Evolutionary conservation across 192 early-diverging fungal genomes (phyloP), one percentile per base, ranked within the genome.

Genomic region (Chytriomyces sp.): DNA sequence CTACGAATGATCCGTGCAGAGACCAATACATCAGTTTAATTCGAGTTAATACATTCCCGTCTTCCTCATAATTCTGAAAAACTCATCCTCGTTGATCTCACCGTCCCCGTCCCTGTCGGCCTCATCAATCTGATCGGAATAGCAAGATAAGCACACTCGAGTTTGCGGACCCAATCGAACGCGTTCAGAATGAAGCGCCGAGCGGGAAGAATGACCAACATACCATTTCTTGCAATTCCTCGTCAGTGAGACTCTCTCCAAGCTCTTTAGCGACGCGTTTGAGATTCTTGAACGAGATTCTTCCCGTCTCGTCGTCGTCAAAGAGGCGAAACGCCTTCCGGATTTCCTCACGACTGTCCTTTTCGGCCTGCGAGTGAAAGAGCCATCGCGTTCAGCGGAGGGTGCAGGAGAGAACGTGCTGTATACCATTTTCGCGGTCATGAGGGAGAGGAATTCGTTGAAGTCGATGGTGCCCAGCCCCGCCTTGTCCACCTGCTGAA

Each of bases 211-310:
- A n/a, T n/a, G n/a, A n/a, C n/a, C n/a, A n/a, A n/a, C n/a, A n/a
- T n/a, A n/a, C n/a, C 93, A 95, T 93, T 39, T 89, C 89, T 60
- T 91, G 81, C 7, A 93, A 60, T 68, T 95, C 91, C 57, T 89
- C 81, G 34, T 90, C 86, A 2, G 84, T 83, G 14, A 91, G 73
- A 25, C 82, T 80, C 59, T 93, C 91, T 52, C 90, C 91, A n/a
- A 93, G 69, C 73, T 86, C 85, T 58, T 86, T 86, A 40, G 85
- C 85, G 17, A 86, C 85, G 10, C 85, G 71, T 53, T 83, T 82
- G 65, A 94, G 76, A 73, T 94, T 94, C 62, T 87, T 90, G 60
- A 93, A 84, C 38, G 92, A 86, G 52, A 94, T 94, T 56, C 80
- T 86, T 56, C 76, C 87, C 36, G 84, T 91, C 60, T 79, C 79